Evolutionary conservation across 805 yeast genomes (phyloP).

Genomic region (Teunomyces gatunensis): DNA sequence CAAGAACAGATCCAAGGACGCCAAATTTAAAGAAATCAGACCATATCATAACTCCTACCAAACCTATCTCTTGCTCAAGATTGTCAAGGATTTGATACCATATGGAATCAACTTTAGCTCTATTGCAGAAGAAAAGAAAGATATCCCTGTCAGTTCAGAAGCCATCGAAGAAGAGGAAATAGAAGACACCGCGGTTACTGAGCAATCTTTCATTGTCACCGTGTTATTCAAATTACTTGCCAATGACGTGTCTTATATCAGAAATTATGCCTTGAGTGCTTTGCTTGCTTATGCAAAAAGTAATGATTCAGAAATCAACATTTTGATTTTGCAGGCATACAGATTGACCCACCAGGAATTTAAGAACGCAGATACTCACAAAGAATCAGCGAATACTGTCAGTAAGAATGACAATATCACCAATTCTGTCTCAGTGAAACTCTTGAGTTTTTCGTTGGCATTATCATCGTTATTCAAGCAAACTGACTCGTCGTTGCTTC

Average conservation of each 20-base stretch:
- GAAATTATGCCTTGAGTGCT: constrained; percentile 34
- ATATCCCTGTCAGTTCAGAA: constrained; percentile 5
- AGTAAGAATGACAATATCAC: constrained; percentile 19
- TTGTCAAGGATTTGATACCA: constrained; percentile 32
- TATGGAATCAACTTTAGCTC: constrained; percentile 35
- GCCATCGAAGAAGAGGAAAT: constrained; percentile 18
- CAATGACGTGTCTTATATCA: constrained; percentile 31
- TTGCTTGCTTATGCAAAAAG: constrained; percentile 27
- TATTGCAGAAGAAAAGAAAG: constrained; percentile 10
- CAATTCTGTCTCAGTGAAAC: constrained; percentile 15
- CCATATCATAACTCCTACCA: constrained; percentile 38
- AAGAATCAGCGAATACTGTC: constrained; percentile 4
- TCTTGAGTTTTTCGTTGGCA: constrained; percentile 34
- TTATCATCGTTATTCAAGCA: constrained; percentile 35
- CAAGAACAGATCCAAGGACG: constrained; percentile 17
- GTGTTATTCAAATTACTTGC: constrained; percentile 30
- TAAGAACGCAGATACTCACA: constrained; percentile 12
- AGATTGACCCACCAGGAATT: constrained; percentile 28
- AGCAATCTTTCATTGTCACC: constrained; percentile 26
- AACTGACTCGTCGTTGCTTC: constrained; percentile 32
- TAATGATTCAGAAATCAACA: constrained; percentile 36
- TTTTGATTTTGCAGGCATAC: constrained; percentile 31
- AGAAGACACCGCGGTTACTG: constrained; percentile 13
- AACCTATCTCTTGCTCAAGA: constrained; percentile 24
- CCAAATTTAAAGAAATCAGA: constrained; percentile 15